Conservation (phyloP, 2,329 filamentous ascomycete genomes). For the Trichoderma arundinaceum region DNA sequence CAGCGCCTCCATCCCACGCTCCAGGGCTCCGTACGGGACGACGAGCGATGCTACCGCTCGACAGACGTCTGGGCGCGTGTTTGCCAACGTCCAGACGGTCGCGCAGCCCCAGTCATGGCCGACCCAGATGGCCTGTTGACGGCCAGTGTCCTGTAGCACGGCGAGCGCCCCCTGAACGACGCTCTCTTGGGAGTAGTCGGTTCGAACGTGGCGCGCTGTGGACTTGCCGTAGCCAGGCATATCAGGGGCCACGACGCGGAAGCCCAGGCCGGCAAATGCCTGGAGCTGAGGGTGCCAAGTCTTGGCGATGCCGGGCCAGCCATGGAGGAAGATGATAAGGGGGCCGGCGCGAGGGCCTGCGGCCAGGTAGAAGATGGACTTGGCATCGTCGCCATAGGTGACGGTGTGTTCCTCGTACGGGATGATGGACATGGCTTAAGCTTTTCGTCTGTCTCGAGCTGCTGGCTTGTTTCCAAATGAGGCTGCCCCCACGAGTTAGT, state of each 20-base stretch:
- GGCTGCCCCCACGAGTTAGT: too few relatives aligned
- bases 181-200: constrained; percentile 40
- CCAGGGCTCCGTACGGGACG: constrained; percentile 51
- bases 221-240: constrained; percentile 43
- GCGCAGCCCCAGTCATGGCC: constrained; percentile 52
- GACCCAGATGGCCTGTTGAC: constrained; percentile 51
- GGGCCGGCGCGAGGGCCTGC: constrained; percentile 40
- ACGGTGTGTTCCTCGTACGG: constrained; percentile 29
- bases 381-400: constrained; percentile 34
- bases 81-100: constrained; percentile 39
- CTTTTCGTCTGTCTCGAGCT: not conserved
- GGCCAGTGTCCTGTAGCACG: constrained; percentile 39
- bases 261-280: constrained; percentile 39
- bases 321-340: constrained; percentile 46
- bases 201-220: constrained; percentile 34
- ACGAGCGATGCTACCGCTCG: constrained; percentile 39
- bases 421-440: not conserved
- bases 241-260: constrained; percentile 43
- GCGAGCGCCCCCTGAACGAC: constrained; percentile 41
- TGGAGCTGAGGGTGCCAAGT: constrained; percentile 42
- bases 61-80: constrained; percentile 39
- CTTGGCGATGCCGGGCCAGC: constrained; percentile 44
- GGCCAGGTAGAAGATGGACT: constrained; percentile 42
- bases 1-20: constrained; percentile 47
- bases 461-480: not conserved